A percentile compares a stretch with the other conserved stretches of the same genome.
Conservation (phyloP, 2,329 filamentous ascomycete species). For the Thielaviopsis punctulata region DNA sequence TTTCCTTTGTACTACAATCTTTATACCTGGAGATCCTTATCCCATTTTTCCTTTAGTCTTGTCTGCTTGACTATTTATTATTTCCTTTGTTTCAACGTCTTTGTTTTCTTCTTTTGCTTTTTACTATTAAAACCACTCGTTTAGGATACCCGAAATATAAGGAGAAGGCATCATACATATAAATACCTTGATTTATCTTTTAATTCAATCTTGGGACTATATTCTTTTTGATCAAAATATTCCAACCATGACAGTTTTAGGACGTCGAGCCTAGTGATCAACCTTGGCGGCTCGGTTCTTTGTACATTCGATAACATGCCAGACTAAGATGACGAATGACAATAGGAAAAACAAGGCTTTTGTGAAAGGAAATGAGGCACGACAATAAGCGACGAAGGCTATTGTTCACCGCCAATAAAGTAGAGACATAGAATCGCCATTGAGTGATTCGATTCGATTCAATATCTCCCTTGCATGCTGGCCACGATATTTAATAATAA, state of each 20-base stretch:
- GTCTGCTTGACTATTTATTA: neutral
- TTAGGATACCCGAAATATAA: conserved; percentile 11
- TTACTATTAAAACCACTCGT: neutral
- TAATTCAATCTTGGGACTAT: neutral
- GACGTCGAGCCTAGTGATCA: too few relatives aligned
- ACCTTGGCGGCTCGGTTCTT: too few relatives aligned
- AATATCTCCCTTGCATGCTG: neutral
- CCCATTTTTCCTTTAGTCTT: neutral
- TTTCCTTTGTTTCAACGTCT: conserved; percentile 1
- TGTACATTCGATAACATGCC: too few relatives aligned
- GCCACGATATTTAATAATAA: neutral
- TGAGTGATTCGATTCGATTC: neutral
- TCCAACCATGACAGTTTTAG: too few relatives aligned
- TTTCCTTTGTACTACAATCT: neutral
- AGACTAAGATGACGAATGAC: too few relatives aligned
- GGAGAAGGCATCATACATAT: neutral
- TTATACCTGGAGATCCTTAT: neutral
- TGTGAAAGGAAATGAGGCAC: too few relatives aligned
- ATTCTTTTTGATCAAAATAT: neutral
- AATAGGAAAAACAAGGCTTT: too few relatives aligned
- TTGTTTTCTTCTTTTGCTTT: neutral
- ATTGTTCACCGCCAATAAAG: neutral
- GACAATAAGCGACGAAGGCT: neutral
- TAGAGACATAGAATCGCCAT: neutral
- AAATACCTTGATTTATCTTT: neutral